A percentile compares a stretch with the other conserved stretches of the same genome.
phyloP scores from a whole-genome alignment of 148 eudicot species.

The Vaccinium corymbosum region DNA sequence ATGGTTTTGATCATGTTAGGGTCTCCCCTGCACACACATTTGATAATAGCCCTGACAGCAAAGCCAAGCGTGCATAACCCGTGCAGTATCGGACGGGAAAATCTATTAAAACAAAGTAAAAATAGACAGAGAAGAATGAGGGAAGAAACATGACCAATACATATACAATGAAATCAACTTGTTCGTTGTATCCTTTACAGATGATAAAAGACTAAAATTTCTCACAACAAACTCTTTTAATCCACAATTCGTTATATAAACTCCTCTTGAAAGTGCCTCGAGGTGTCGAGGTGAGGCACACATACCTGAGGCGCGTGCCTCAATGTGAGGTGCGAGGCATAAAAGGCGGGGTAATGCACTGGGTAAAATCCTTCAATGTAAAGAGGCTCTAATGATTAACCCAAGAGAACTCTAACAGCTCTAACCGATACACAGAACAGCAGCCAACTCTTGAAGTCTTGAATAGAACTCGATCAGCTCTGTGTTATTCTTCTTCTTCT shows the following conservation, averaged over 20 bases:
- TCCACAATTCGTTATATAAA: background rate
- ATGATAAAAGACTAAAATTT: background rate
- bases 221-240: background rate
- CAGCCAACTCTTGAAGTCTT: no score
- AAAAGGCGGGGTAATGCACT: no score
- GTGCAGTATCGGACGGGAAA: constrained; percentile 81
- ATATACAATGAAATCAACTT: background rate
- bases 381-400: no score
- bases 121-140: constrained; percentile 11
- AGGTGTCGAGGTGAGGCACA: no score
- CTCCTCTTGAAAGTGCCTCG: background rate
- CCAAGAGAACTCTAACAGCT: no score
- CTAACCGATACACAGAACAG: no score
- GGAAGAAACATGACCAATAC: background rate
- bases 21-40: constrained; percentile 72
- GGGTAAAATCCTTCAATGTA: no score
- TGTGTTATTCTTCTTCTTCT: no score
- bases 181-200: background rate
- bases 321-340: no score
- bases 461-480: no score
- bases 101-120: constrained; percentile 31
- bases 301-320: no score
- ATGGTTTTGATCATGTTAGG: constrained; percentile 61
- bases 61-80: constrained; percentile 91
- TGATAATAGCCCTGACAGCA: constrained; percentile 75